Conservation (phyloP, 2,329 filamentous ascomycete genomes). For the Arthrobotrys sphaeroides region DNA sequence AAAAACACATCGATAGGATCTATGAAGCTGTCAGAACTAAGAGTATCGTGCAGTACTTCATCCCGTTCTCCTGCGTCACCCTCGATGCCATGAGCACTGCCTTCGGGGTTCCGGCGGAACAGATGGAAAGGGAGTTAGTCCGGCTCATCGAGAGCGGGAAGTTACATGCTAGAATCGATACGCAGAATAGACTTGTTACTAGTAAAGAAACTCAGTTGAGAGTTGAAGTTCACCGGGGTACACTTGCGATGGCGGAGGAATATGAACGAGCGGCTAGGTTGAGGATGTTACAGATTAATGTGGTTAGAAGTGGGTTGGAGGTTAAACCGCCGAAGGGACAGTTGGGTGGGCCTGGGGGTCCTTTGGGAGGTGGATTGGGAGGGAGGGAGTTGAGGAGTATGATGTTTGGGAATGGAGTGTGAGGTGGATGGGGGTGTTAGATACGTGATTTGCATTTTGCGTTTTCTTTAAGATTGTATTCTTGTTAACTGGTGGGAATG, state of each 20-base stretch:
- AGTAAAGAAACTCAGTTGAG: constrained; percentile 75
- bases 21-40: constrained; percentile 83
- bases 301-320: constrained; percentile 78
- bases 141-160: constrained; percentile 77
- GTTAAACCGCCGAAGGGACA: constrained; percentile 63
- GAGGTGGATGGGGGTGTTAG: neutral
- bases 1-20: constrained; percentile 74
- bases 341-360: neutral
- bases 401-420: constrained; percentile 50
- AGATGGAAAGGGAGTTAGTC: constrained; percentile 78
- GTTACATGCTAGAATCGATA: constrained; percentile 82
- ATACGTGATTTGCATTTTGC: constrained; percentile 29
- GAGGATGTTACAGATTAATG: constrained; percentile 79
- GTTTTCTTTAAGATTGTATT: constrained; percentile 8
- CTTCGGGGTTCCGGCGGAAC: constrained; percentile 72
- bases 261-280: constrained; percentile 81
- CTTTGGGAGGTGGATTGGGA: constrained; percentile 2
- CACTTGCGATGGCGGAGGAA: constrained; percentile 73
- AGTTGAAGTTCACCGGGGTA: constrained; percentile 74
- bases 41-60: constrained; percentile 91
- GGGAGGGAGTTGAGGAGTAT: constrained; percentile 44
- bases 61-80: constrained; percentile 87
- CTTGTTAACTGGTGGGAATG: too few species aligned
- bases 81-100: constrained; percentile 79
- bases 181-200: constrained; percentile 80